Conservation (phyloP, 108 stramenopile genomes). For the Nitzschia palea region DNA sequence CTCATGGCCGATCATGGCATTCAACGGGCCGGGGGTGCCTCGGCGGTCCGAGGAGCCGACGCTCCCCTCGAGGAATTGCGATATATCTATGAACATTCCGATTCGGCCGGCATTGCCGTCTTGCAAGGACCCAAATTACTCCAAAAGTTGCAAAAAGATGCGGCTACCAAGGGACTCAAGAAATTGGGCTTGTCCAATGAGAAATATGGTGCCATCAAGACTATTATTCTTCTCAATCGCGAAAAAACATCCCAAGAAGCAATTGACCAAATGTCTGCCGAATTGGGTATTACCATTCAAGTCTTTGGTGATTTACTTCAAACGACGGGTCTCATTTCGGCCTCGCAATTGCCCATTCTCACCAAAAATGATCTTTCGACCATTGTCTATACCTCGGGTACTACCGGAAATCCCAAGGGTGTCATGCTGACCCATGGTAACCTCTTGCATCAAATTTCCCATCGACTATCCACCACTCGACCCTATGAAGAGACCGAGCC, state of each 20-base stretch:
- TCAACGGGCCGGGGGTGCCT: slow-evolving; percentile 71
- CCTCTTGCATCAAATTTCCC: slow-evolving; percentile 81
- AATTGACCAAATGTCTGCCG: slow-evolving; percentile 44
- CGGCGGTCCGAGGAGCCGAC: slow-evolving; percentile 89
- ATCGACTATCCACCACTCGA: slow-evolving; percentile 67
- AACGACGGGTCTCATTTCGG: not conserved
- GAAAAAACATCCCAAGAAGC: slow-evolving; percentile 66
- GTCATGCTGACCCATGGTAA: slow-evolving; percentile 98
- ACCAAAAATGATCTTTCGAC: slow-evolving; percentile 77
- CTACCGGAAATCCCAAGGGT: slow-evolving; percentile 96
- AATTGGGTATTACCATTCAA: slow-evolving; percentile 52
- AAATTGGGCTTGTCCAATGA: slow-evolving; percentile 71
- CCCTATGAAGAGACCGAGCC: slow-evolving; percentile 81
- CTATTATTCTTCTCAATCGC: slow-evolving; percentile 71
- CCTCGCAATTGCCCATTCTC: slow-evolving; percentile 39
- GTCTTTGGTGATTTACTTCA: slow-evolving; percentile 62
- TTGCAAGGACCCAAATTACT: slow-evolving; percentile 76
- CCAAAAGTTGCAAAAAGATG: slow-evolving; percentile 61
- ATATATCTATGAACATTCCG: slow-evolving; percentile 92
- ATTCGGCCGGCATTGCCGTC: slow-evolving; percentile 73
- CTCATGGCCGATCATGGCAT: slow-evolving; percentile 85
- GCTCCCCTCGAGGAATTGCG: slow-evolving; percentile 82
- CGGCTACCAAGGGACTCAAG: slow-evolving; percentile 44
- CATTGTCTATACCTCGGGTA: slow-evolving; percentile 97
- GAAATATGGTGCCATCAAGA: slow-evolving; percentile 61